These are phyloP conservation scores for Hexamita inflata DNA, from an alignment of 208 protist genomes.

Conservation along the genomic window DNA sequence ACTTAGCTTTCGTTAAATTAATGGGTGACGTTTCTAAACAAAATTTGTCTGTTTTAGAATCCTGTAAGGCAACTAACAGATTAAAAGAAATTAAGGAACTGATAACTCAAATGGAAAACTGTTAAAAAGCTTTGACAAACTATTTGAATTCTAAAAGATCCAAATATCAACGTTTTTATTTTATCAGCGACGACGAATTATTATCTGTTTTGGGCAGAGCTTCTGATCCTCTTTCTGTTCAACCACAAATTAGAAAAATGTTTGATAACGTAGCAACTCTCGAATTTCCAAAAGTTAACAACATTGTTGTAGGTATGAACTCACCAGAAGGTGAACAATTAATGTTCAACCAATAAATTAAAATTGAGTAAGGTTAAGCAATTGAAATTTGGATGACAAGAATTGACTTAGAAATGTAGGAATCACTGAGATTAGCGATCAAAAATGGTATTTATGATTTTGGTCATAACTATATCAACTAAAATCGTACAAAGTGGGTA, in stretches of 20 bases:
- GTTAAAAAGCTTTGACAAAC: constrained; percentile 87
- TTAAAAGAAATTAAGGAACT: constrained; percentile 71
- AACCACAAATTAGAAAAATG: constrained; percentile 94
- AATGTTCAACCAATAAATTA: constrained; percentile 64
- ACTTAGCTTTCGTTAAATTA: constrained; percentile 57
- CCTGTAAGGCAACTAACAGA: constrained; percentile 68
- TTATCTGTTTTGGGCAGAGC: constrained; percentile 81
- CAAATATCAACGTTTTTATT: constrained; percentile 94
- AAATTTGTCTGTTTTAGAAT: constrained; percentile 58
- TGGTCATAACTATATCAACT: constrained; percentile 67
- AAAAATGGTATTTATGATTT: constrained; percentile 81
- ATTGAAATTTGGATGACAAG: constrained; percentile 89
- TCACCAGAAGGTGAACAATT: constrained; percentile 81
- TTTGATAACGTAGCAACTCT: constrained; percentile 84
- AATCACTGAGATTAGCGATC: constrained; percentile 70
- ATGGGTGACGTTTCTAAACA: constrained; percentile 47
- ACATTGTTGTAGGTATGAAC: constrained; percentile 73
- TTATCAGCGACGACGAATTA: constrained; percentile 95
- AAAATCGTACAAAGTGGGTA: constrained; percentile 9
- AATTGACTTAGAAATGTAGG: constrained; percentile 75
- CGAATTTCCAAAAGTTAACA: constrained; percentile 63
- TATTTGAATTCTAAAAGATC: constrained; percentile 89
- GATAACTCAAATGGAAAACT: constrained; percentile 76
- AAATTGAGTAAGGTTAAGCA: constrained; percentile 60
- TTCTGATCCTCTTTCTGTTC: constrained; percentile 69